Evolutionary conservation across 108 stramenopile genomes (phyloP).

Genomic region (Skeletonema tropicum): DNA sequence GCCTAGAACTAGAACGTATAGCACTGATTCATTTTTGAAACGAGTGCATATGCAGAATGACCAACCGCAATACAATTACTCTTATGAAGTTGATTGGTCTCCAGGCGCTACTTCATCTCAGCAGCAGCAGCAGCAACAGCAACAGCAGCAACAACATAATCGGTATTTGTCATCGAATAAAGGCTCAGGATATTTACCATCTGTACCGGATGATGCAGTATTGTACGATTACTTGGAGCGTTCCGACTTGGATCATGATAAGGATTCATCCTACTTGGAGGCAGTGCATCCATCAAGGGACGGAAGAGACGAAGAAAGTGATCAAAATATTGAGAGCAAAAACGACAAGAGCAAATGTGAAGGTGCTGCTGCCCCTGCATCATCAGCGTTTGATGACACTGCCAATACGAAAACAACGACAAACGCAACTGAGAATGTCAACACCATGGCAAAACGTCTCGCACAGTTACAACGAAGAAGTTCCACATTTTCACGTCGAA

Average conservation of each 20-base stretch:
- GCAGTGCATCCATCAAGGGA: not conserved
- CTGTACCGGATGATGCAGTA: constrained; percentile 9
- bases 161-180: not conserved
- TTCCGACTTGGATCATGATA: not conserved
- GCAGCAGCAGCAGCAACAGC: not conserved
- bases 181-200: constrained; percentile 10
- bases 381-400: not conserved
- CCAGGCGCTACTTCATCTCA: not conserved
- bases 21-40: constrained; percentile 4
- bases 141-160: not conserved
- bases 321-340: not conserved
- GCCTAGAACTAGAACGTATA: too few relatives aligned
- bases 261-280: not conserved
- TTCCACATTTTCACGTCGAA: not conserved
- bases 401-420: too few relatives aligned
- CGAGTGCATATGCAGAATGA: constrained; percentile 13
- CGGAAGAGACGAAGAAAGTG: not conserved
- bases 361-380: not conserved
- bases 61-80: constrained; percentile 1
- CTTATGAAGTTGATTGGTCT: not conserved
- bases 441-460: constrained; percentile 11
- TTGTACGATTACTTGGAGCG: not conserved
- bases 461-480: not conserved
- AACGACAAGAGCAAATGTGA: not conserved
- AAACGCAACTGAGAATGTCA: constrained; percentile 3